Conservation (phyloP, 1,139 yeast species). For the Nematodospora anomalae region DNA sequence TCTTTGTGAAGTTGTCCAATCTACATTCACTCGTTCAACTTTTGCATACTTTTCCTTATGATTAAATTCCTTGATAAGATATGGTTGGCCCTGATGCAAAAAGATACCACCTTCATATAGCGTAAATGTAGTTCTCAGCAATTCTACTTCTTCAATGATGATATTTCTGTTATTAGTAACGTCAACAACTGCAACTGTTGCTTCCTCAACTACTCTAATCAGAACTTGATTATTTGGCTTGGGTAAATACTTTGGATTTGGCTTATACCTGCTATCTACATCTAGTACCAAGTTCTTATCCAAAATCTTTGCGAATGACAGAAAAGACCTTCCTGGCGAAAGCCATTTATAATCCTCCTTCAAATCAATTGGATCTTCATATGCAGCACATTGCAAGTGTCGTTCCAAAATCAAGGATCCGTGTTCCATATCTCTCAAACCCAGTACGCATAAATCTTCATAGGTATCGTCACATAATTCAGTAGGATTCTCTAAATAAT, state of each 20-base stretch:
- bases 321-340: slow-evolving; percentile 14
- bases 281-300: slow-evolving; percentile 47
- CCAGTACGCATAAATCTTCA: slow-evolving; percentile 46
- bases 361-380: slow-evolving; percentile 65
- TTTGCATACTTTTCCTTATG: slow-evolving; percentile 74
- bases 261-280: slow-evolving; percentile 56
- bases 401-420: slow-evolving; percentile 57
- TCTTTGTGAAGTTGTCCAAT: slow-evolving; percentile 89
- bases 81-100: slow-evolving; percentile 90
- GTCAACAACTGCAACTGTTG: slow-evolving; percentile 83
- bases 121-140: slow-evolving; percentile 84
- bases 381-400: slow-evolving; percentile 94
- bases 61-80: slow-evolving; percentile 80
- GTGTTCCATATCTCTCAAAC: slow-evolving; percentile 36
- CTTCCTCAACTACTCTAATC: slow-evolving; percentile 81
- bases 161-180: slow-evolving; percentile 70
- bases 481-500: slow-evolving; percentile 70
- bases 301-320: slow-evolving; percentile 38
- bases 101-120: slow-evolving; percentile 94
- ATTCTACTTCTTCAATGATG: slow-evolving; percentile 89
- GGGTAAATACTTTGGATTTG: slow-evolving; percentile 64
- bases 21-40: slow-evolving; percentile 84
- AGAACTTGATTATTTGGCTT: slow-evolving; percentile 77
- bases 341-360: slow-evolving; percentile 61
- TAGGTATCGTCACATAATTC: slow-evolving; percentile 52